Evolutionary conservation across 192 early-diverging fungal genomes (phyloP), one percentile per base, ranked within the genome.

Genomic region (Spinellus fusiger): DNA sequence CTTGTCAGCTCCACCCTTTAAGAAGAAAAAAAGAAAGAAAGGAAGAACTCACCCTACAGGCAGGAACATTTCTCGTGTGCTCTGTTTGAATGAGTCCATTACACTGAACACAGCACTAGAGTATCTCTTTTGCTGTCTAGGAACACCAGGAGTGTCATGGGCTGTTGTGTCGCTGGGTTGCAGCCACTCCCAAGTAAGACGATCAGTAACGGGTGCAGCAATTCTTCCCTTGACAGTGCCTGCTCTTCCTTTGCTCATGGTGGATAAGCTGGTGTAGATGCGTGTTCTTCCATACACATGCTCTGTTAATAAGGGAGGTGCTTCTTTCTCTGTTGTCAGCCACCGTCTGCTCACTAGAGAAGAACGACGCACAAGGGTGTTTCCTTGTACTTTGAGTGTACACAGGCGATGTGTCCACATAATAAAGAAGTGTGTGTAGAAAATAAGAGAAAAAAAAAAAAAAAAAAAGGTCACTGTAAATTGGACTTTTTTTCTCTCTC

Each of bases 61-160:
- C 32, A 86, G 52, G 49, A 84, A 86, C 69, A 84, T 80, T 28
- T 78, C 75, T 49, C 79, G 59, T 25, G 80, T 48, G n/a, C 66
- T 73, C 38, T 73, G 71, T 22, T 68, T 73, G 20, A 71, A 33
- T 20, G 68, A 59, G 20, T 20, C 54, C 15, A 71, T 52, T 9
- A 67, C 49, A 49, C 59, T 37, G 29, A 56, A 34, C 0, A 51
- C 49, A 1, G 35, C 22, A 18, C 22, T 40, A n/a, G 47, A 52
- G 1, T 28, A 49, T 18, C 51, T 50, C n/a, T 59, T 25, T 62
- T 55, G 54, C n/a, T n/a, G 35, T 37, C 34, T 34, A 44, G 15
- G 40, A 44, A n/a, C 69, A 18, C 18, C 33, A 22, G 26, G 35
- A 26, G n/a, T 60, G 28, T 3, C 51, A 34, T 61, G 38, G 18